These are phyloP conservation scores for Cladophialophora psammophila DNA, from an alignment of 2,329 filamentous ascomycete genomes.

Conservation along the genomic window DNA sequence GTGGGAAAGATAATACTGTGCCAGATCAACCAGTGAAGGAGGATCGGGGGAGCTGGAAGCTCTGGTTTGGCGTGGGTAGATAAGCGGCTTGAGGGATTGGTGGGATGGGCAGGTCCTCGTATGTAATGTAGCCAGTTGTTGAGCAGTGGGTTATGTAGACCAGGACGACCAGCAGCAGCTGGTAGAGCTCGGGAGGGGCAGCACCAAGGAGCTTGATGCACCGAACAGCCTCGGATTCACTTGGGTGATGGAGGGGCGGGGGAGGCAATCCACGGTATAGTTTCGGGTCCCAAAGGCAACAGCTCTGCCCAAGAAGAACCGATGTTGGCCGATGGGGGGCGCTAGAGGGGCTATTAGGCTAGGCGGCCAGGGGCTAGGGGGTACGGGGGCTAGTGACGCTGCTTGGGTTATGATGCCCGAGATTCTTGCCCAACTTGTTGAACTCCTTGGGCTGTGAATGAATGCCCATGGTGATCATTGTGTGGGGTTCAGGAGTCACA, in stretches of 20 bases:
- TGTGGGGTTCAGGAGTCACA: neutral
- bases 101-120: constrained; percentile 1
- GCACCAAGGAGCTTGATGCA: neutral
- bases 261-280: constrained; percentile 4
- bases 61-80: constrained; percentile 15
- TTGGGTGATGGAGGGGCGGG: constrained; percentile 3
- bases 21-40: constrained; percentile 9
- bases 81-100: constrained; percentile 18
- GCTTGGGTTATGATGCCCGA: neutral
- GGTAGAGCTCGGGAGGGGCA: constrained; percentile 12
- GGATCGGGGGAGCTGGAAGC: neutral
- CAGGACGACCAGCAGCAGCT: neutral
- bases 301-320: neutral
- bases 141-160: neutral
- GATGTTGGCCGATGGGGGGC: neutral
- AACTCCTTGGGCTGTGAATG: no score
- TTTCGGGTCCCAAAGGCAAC: neutral
- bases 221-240: constrained; percentile 6
- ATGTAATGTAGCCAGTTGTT: neutral
- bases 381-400: neutral
- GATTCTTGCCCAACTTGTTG: neutral
- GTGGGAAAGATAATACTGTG: constrained; percentile 11
- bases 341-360: neutral
- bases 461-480: neutral
- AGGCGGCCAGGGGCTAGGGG: no score